A percentile compares a stretch with the other conserved stretches of the same genome.
Conservation (phyloP, 768 basidiomycete genomes). For the Pleurotus tuoliensis region DNA sequence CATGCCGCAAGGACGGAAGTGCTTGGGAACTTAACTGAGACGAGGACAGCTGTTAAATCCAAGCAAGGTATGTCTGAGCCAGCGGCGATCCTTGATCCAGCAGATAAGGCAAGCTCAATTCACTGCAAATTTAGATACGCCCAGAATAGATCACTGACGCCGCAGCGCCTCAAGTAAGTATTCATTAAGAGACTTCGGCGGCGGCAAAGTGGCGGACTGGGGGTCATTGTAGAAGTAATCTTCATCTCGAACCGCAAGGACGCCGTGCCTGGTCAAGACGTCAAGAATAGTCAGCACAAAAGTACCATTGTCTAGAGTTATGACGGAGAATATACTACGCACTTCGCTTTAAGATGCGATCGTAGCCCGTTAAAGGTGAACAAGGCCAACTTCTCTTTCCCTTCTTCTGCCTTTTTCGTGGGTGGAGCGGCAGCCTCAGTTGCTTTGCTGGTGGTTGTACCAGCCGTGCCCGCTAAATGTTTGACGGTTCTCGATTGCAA, state of each 20-base stretch:
- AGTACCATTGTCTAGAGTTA: slow-evolving; percentile 5
- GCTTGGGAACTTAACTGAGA: too few species aligned
- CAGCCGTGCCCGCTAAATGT: slow-evolving; percentile 1
- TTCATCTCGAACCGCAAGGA: slow-evolving; percentile 46
- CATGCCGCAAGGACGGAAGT: too few species aligned
- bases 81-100: too few species aligned
- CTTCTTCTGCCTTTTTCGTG: slow-evolving; percentile 7
- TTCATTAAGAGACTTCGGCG: too few species aligned
- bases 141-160: too few species aligned
- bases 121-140: too few species aligned
- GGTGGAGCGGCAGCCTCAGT: slow-evolving; percentile 1
- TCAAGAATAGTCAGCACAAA: not conserved
- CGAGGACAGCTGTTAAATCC: too few species aligned
- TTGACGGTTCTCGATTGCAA: slow-evolving; percentile 3
- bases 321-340: slow-evolving; percentile 13
- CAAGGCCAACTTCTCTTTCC: slow-evolving; percentile 18
- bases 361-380: slow-evolving; percentile 54
- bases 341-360: slow-evolving; percentile 65
- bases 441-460: not conserved
- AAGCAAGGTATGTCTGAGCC: too few species aligned
- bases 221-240: slow-evolving; percentile 36
- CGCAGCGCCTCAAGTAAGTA: too few species aligned
- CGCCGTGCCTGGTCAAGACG: slow-evolving; percentile 40
- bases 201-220: not conserved
- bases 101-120: too few species aligned